A percentile compares a stretch with the other conserved stretches of the same genome.
Conservation (phyloP, 768 basidiomycete species). For the Lactarius pseudohatsudake region DNA sequence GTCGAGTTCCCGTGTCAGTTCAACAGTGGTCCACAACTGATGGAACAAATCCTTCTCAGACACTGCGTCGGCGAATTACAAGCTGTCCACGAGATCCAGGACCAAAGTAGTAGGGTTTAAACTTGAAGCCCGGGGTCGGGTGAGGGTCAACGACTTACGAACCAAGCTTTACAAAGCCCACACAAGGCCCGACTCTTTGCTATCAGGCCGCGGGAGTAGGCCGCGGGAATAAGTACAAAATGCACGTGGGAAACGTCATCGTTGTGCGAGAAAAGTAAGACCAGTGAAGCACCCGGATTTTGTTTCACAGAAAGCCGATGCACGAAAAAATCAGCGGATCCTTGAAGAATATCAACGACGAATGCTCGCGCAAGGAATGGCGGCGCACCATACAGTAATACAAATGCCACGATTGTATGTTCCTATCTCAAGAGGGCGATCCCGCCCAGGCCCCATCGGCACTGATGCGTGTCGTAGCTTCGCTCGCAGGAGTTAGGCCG, state of each 20-base stretch:
- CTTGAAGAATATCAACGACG: background rate
- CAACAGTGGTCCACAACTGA: background rate
- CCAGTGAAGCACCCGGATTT: background rate
- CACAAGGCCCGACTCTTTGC: background rate
- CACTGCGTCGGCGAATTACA: background rate
- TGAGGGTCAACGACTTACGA: background rate
- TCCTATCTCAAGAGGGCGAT: background rate
- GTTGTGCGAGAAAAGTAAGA: background rate
- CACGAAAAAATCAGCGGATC: background rate
- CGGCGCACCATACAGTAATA: background rate
- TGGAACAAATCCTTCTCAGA: background rate
- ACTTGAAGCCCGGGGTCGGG: background rate
- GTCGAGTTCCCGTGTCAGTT: background rate
- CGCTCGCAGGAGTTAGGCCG: background rate
- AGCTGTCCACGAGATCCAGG: too few relatives aligned
- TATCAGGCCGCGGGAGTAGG: background rate
- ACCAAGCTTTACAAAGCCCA: background rate
- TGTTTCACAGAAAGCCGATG: background rate
- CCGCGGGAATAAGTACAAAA: background rate
- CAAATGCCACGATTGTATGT: background rate
- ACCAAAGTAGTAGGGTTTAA: background rate
- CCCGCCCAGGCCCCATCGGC: background rate
- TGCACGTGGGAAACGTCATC: background rate
- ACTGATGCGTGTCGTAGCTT: background rate
- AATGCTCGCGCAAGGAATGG: background rate